A percentile compares a stretch with the other conserved stretches of the same genome.
These are phyloP conservation scores for Gossypium gossypioides DNA, from an alignment of 441 rosid species.

Conservation along the genomic window DNA sequence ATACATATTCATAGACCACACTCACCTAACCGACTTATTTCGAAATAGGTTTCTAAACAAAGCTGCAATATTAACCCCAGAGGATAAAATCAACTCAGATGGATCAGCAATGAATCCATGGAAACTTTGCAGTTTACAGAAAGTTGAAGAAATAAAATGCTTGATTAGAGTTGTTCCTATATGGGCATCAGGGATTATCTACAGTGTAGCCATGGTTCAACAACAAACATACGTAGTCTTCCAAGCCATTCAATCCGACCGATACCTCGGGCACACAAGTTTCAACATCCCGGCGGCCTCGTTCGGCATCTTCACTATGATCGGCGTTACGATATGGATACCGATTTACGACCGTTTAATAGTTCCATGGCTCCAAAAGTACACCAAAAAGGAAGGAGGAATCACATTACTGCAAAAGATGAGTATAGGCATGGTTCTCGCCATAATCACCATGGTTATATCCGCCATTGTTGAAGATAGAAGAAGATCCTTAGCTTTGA, in stretches of 20 bases:
- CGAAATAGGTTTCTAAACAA: conserved; percentile 44
- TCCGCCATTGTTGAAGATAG: conserved; percentile 44
- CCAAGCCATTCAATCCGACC: conserved; percentile 56
- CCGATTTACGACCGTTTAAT: conserved; percentile 54
- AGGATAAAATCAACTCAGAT: conserved; percentile 35
- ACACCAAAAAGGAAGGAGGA: conserved; percentile 53
- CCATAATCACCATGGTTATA: conserved; percentile 39
- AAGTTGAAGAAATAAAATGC: conserved; percentile 64
- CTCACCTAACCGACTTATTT: no score
- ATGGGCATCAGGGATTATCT: conserved; percentile 42
- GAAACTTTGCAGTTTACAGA: conserved; percentile 55
- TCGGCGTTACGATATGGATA: conserved; percentile 49
- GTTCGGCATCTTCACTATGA: conserved; percentile 43
- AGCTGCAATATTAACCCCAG: conserved; percentile 47
- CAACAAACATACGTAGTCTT: conserved; percentile 49
- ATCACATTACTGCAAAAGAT: conserved; percentile 56
- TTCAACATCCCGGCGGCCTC: conserved; percentile 57
- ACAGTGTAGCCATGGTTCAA: conserved; percentile 32
- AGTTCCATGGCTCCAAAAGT: conserved; percentile 37
- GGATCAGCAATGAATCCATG: conserved; percentile 44
- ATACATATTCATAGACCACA: not conserved
- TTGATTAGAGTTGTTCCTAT: conserved; percentile 50
- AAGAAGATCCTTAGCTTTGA: conserved; percentile 34
- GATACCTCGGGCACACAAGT: conserved; percentile 28
- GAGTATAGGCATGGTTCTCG: conserved; percentile 47